phyloP scores from a whole-genome alignment of 495 filamentous ascomycete species.

The Penicillium daleae region DNA sequence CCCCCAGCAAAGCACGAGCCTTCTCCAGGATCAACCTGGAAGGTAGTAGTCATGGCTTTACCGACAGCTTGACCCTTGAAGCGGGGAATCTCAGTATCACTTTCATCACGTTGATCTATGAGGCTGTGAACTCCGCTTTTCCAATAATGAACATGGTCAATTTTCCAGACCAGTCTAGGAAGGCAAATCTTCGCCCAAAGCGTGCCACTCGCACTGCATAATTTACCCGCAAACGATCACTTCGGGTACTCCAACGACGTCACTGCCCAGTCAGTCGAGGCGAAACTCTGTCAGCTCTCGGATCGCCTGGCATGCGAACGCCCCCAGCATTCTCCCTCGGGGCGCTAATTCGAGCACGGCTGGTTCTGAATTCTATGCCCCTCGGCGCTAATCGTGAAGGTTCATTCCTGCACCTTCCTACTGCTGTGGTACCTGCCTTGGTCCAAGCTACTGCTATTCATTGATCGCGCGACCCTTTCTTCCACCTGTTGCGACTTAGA shows the following conservation, averaged over 20 bases:
- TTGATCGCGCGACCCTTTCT: slow-evolving; percentile 4
- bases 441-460: neutral
- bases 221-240: slow-evolving; percentile 27
- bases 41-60: neutral
- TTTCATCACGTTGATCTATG: neutral
- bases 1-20: slow-evolving; percentile 11
- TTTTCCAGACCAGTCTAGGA: neutral
- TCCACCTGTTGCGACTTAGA: neutral
- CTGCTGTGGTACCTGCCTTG: neutral
- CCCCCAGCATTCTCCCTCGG: neutral
- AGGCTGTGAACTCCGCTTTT: neutral
- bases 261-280: slow-evolving; percentile 22
- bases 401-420: slow-evolving; percentile 7
- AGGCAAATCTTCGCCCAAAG: slow-evolving; percentile 17
- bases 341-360: neutral
- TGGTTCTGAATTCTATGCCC: neutral
- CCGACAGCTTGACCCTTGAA: neutral
- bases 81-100: neutral
- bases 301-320: slow-evolving; percentile 14
- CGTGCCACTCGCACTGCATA: slow-evolving; percentile 4
- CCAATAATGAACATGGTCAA: neutral
- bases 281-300: neutral
- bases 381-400: neutral
- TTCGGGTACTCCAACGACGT: slow-evolving; percentile 26
- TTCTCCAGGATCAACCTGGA: slow-evolving; percentile 8